Evolutionary conservation across 1,139 yeast species (phyloP).

Genomic region (Ogataea hybrid): DNA sequence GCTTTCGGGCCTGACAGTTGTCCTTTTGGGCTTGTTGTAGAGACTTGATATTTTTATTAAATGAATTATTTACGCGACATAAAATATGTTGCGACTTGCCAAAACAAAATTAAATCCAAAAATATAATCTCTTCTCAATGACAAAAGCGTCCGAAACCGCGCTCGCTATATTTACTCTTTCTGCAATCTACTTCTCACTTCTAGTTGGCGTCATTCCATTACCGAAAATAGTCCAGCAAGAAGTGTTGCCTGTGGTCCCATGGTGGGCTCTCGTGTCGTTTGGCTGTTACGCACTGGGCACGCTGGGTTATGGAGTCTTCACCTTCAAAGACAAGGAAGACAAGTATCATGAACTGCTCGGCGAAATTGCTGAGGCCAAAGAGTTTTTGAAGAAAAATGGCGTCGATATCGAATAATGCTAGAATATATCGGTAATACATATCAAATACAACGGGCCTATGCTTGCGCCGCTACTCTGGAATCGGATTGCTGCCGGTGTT

Average conservation of each 20-base stretch:
- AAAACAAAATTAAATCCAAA: background rate
- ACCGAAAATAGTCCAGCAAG: slow-evolving; percentile 46
- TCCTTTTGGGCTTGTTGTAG: slow-evolving; percentile 10
- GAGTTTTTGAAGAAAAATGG: slow-evolving; percentile 56
- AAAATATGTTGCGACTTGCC: too few relatives aligned
- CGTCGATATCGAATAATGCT: slow-evolving; percentile 44
- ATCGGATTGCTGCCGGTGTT: background rate
- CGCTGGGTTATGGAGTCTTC: slow-evolving; percentile 68
- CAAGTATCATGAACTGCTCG: slow-evolving; percentile 61
- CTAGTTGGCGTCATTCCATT: slow-evolving; percentile 55
- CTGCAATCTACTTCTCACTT: slow-evolving; percentile 56
- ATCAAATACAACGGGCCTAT: background rate
- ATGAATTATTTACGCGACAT: too few relatives aligned
- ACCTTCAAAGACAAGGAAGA: slow-evolving; percentile 74
- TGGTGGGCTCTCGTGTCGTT: slow-evolving; percentile 71
- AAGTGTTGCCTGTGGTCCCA: slow-evolving; percentile 66
- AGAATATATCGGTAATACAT: background rate
- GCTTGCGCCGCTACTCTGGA: background rate
- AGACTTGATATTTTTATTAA: background rate
- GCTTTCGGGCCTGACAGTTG: slow-evolving; percentile 7
- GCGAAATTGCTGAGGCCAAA: slow-evolving; percentile 67
- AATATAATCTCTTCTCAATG: slow-evolving; percentile 37
- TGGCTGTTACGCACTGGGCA: slow-evolving; percentile 70
- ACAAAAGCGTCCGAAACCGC: slow-evolving; percentile 69
- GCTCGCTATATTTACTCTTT: slow-evolving; percentile 43